Conservation (phyloP, 106 monocot species). For the Amphibolis antarctica region DNA sequence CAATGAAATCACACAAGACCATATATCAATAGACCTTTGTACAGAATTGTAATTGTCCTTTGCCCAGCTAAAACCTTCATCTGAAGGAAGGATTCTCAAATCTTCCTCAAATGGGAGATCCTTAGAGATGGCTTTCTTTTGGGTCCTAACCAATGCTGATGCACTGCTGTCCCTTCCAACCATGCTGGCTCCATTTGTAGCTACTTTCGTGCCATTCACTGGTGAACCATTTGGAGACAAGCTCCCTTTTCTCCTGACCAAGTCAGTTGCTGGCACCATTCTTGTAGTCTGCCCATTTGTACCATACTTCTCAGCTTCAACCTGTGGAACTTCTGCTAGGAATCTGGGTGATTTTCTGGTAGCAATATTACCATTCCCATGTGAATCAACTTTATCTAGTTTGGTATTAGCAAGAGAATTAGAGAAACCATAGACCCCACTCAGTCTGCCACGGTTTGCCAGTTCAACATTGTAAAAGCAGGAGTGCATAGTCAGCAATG, state of each 20-base stretch:
- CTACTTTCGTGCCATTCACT: conserved; percentile 34
- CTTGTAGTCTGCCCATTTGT: conserved; percentile 30
- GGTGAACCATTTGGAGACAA: not conserved
- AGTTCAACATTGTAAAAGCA: conserved; percentile 9
- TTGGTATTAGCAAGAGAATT: conserved; percentile 25
- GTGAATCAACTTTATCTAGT: conserved; percentile 4
- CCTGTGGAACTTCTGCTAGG: conserved; percentile 8
- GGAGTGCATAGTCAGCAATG: conserved; percentile 27
- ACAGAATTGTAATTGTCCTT: conserved; percentile 67
- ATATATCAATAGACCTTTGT: conserved; percentile 75
- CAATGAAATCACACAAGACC: conserved; percentile 74
- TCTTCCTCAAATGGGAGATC: conserved; percentile 32
- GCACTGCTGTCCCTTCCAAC: conserved; percentile 27
- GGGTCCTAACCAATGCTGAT: conserved; percentile 28
- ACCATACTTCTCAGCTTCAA: conserved; percentile 23
- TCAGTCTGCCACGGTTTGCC: conserved; percentile 5
- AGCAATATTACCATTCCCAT: not conserved
- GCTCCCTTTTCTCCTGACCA: conserved; percentile 17
- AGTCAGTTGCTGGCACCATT: conserved; percentile 49
- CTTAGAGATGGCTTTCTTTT: conserved; percentile 4
- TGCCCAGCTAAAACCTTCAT: conserved; percentile 85
- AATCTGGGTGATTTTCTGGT: conserved; percentile 6
- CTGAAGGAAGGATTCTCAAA: conserved; percentile 60
- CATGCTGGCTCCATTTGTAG: conserved; percentile 26
- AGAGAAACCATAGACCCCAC: conserved; percentile 29